Conservation (phyloP, 305 asterid species). For the Solanum chacoense region DNA sequence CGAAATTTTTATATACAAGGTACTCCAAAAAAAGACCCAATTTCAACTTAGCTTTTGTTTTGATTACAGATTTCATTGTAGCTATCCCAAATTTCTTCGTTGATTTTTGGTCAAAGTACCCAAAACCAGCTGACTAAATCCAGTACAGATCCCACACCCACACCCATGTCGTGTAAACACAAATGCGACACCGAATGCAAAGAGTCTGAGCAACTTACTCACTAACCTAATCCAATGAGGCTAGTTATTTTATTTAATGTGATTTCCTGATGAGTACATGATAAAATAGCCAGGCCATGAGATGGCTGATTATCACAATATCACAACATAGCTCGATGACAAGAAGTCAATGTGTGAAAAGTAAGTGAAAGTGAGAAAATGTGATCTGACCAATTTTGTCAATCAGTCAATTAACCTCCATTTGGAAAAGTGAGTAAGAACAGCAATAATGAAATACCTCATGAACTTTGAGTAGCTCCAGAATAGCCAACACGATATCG, state of each 20-base stretch:
- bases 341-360: neutral
- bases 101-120: neutral
- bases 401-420: neutral
- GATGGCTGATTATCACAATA: neutral
- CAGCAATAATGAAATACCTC: constrained; percentile 6
- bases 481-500: constrained; percentile 13
- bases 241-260: neutral
- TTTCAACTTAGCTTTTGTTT: neutral
- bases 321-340: neutral
- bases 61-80: neutral
- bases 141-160: neutral
- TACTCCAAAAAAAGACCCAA: neutral
- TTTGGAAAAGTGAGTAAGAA: neutral
- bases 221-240: neutral
- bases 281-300: neutral
- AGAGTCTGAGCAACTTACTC: neutral
- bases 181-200: neutral
- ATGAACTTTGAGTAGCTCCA: constrained; percentile 17
- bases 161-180: neutral
- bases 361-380: neutral
- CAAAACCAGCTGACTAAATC: neutral
- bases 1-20: neutral
- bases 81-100: neutral
- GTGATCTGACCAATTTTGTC: neutral
- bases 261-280: neutral